Evolutionary conservation across 257 asterid species (phyloP), one percentile per base, ranked within the genome.

Genomic region (Coffea eugenioides): DNA sequence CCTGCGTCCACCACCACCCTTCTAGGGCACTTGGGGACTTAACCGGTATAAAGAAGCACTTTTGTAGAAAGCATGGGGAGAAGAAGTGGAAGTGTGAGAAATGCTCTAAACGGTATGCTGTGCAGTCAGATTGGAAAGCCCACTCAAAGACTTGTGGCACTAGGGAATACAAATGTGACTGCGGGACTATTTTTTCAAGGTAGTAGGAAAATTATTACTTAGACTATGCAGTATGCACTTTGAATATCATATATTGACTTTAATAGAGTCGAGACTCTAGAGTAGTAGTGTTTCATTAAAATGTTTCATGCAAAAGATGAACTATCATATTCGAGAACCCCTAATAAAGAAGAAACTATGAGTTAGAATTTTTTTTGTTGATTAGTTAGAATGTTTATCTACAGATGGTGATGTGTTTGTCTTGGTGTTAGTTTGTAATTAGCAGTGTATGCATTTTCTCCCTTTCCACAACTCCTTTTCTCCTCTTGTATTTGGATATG

Each of bases 21-120:
- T 89, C 97, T 2, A 88, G 98, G 83, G 98, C 98, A 8, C 91
- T 95, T 5, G 98, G 98, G 12, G 98, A 95, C 87, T 72, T 95
- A 56, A 95, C 98, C 4, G 98, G 98, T 20, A 95, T 95, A 80
- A 95, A 95, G 84, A 93, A 95, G 72, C 98, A 95, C 91, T 95
- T 86, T 77, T 89, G 97, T 75, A 62, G 97, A 68, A 95, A 95
- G 82, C 98, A 95, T 72, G 98, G 98, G 0, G 98, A 91, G 86
- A 95, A 95, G 91, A 95, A 93, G 83, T 95, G 98, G 98, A 91
- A 90, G 92, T 95, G 98, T 72, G 97, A 90, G 56, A 93, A 95
- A 77, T 95, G 98, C 83, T 83, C 94, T 2, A 95, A 95, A 80
- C 85, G 95, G 23, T 95, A 95, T 65, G 97, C 98, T 0, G 98